Percentiles rank a stretch among this genome's conserved stretches.
Evolutionary conservation across 148 eudicot species (phyloP).

Genomic region (Nepenthes gracilis): DNA sequence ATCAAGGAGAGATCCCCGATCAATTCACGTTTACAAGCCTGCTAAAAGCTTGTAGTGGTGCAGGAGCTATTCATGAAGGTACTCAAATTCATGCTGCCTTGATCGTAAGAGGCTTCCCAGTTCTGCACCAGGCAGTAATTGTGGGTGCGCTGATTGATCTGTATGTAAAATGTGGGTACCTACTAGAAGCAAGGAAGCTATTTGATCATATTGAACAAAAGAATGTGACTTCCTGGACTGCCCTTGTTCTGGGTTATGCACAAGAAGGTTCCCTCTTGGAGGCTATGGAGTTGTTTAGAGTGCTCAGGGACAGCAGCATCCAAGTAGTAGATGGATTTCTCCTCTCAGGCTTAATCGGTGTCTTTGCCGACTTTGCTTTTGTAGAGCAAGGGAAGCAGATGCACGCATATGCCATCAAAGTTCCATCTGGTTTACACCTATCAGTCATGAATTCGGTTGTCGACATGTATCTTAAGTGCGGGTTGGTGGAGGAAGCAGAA

Average conservation of each 20-base stretch:
- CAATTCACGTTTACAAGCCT: slow-evolving; percentile 63
- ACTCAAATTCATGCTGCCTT: slow-evolving; percentile 56
- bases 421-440: slow-evolving; percentile 37
- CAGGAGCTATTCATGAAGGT: slow-evolving; percentile 34
- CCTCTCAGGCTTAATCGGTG: slow-evolving; percentile 55
- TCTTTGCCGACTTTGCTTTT: slow-evolving; percentile 77
- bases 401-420: slow-evolving; percentile 50
- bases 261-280: slow-evolving; percentile 39
- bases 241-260: slow-evolving; percentile 64
- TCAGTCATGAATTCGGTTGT: slow-evolving; percentile 61
- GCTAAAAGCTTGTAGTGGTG: slow-evolving; percentile 57
- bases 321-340: slow-evolving; percentile 49
- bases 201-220: slow-evolving; percentile 47
- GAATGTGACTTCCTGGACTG: slow-evolving; percentile 59
- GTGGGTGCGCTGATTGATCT: slow-evolving; percentile 70
- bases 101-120: slow-evolving; percentile 32
- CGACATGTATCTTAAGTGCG: slow-evolving; percentile 81
- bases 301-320: slow-evolving; percentile 34
- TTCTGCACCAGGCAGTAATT: slow-evolving; percentile 27
- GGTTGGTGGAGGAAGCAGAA: slow-evolving; percentile 61
- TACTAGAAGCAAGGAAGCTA: slow-evolving; percentile 40
- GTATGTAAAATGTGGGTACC: slow-evolving; percentile 60
- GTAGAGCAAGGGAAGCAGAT: slow-evolving; percentile 69
- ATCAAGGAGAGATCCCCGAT: slow-evolving; percentile 43
- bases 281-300: slow-evolving; percentile 52